A percentile compares a stretch with the other conserved stretches of the same genome.
phyloP scores from a whole-genome alignment of 257 asterid genomes.

The Nicotiana obtusifolia region DNA sequence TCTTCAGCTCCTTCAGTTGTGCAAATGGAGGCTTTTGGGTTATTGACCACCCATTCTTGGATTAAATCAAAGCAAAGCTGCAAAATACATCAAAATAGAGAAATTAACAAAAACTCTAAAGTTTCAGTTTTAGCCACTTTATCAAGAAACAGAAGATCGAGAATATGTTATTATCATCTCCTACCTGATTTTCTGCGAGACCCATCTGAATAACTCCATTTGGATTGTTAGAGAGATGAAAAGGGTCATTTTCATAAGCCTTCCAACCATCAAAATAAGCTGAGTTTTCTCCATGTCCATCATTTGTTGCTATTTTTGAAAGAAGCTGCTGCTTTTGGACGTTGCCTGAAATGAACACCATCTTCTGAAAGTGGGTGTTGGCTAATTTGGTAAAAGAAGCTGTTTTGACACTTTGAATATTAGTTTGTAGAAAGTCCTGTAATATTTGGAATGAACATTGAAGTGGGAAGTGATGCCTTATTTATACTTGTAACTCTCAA shows the following conservation, averaged over 20 bases:
- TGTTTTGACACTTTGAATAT: too few species aligned
- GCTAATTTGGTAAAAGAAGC: too few species aligned
- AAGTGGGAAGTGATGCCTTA: not conserved
- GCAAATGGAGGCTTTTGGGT: constrained; percentile 63
- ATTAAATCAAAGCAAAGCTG: constrained; percentile 63
- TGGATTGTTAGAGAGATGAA: constrained; percentile 42
- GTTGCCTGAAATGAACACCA: constrained; percentile 13
- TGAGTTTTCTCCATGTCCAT: constrained; percentile 39
- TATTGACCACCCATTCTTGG: constrained; percentile 46
- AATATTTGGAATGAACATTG: not conserved
- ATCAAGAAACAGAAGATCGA: not conserved
- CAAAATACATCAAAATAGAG: not conserved
- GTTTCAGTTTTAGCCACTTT: not conserved
- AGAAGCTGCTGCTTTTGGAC: constrained; percentile 12
- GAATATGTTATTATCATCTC: not conserved
- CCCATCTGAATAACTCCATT: constrained; percentile 72
- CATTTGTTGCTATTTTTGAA: constrained; percentile 31
- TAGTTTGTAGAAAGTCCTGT: not conserved
- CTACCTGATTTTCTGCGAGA: constrained; percentile 66
- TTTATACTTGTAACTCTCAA: not conserved
- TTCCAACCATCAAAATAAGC: constrained; percentile 44
- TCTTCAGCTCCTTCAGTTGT: constrained; percentile 42
- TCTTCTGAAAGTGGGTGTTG: not conserved
- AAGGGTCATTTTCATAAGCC: constrained; percentile 38
- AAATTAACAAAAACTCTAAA: not conserved